Base-by-base conservation (phyloP, 2,329 filamentous ascomycete genomes). In the Colletotrichum chrysophilum region DNA sequence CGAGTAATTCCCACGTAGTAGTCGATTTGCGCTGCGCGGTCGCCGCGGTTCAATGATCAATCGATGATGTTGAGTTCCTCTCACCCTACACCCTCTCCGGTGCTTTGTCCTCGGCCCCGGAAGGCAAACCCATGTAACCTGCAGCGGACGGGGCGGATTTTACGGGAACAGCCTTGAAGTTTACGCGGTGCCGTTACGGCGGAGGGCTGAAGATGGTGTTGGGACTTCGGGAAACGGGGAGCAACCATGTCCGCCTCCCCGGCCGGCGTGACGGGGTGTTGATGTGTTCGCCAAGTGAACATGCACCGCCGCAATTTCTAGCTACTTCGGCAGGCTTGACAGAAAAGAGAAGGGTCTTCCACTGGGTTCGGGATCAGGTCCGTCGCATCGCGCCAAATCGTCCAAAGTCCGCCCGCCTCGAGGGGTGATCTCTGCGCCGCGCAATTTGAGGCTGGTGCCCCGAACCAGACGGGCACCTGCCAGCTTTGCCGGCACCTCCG, bases 201-300 rank as follows among this genome's bases (percentile, higher is more conserved):
- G 56, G 62, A 48, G 36, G 30, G 55, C 21, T 32, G 16, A 26
- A 58, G 30, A 24, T 70, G 28, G 12, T 65, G 60, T 36, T 14
- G 43, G 43, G 43, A 21, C 28, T 32, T 71, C 68, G 68, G 68
- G 26, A 65, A 21, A 74, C 73, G 73, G 73, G 73, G 70, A 68
- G 66, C 34, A 68, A 66, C 74, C 74, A 76, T 74, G 74, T 69
- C 70, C 65, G 74, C 34, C 28, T 43, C 61, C 43, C 70, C 36
- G 70, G 28, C 43, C 64, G 21, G 60, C 60, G 21, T 16, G 34
- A 52, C n/a, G 64, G 38, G 32, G 55, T 61, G 48, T 56, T 36
- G 43, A 52, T 66, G 21, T 60, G 26, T 28, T 34, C 36, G 34
- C 34, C 8, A 36, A 16, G n/a, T 58, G 4, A 13, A 61, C 28